Evolutionary conservation across 306 rosid genomes (phyloP).

Genomic region (Gillenia trifoliata): DNA sequence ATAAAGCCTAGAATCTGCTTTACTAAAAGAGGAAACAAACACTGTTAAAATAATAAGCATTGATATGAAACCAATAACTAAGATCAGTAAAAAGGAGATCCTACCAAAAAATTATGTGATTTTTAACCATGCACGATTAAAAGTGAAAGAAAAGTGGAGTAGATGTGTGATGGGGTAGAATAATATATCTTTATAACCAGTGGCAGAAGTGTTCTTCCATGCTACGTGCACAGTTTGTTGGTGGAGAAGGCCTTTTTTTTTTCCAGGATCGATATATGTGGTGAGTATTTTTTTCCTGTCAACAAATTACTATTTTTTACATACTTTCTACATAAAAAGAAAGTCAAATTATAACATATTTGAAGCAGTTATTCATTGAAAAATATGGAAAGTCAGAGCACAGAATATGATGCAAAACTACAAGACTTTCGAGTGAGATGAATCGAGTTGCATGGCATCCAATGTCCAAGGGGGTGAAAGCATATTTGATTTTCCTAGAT

Average conservation of each 20-base stretch:
- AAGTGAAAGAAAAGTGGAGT: constrained; percentile 4
- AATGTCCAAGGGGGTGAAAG: too few relatives aligned
- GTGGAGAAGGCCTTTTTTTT: too few relatives aligned
- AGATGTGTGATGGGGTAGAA: not conserved
- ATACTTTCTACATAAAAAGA: too few relatives aligned
- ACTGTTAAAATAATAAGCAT: constrained; percentile 5
- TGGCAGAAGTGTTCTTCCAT: not conserved
- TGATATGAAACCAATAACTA: constrained; percentile 1
- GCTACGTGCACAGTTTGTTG: too few relatives aligned
- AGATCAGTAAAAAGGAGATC: not conserved
- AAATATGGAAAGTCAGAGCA: not conserved
- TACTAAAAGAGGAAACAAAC: constrained; percentile 20
- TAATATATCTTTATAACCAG: not conserved
- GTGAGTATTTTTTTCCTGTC: not conserved
- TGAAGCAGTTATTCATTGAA: not conserved
- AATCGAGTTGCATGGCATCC: too few relatives aligned
- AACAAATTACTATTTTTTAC: too few relatives aligned
- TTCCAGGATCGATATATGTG: not conserved
- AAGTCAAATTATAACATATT: not conserved
- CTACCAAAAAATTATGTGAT: not conserved
- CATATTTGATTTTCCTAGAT: not conserved
- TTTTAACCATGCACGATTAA: not conserved
- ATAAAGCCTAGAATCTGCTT: constrained; percentile 24
- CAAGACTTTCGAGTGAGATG: not conserved
- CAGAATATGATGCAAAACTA: not conserved